phyloP scores from a whole-genome alignment of 2,329 filamentous ascomycete genomes.

The Pseudogymnoascus sp. region DNA sequence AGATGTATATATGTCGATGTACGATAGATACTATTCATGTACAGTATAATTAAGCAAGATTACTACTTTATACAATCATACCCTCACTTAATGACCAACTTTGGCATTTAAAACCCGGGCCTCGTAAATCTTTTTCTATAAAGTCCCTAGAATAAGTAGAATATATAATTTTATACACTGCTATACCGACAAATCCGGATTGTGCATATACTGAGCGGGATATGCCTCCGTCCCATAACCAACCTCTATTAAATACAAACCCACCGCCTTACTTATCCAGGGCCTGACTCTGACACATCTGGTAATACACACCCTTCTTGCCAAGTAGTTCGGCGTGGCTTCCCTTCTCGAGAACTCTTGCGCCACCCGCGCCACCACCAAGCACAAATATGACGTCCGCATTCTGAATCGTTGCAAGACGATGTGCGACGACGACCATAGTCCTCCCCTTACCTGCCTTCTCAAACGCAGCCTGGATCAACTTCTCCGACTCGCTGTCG shows the following conservation, averaged over 20 bases:
- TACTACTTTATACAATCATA: neutral
- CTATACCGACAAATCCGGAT: neutral
- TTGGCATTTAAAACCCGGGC: too few relatives aligned
- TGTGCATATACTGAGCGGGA: neutral
- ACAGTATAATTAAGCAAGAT: neutral
- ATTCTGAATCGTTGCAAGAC: constrained; percentile 69
- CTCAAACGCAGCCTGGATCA: constrained; percentile 60
- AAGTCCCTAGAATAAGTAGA: neutral
- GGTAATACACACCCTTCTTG: constrained; percentile 31
- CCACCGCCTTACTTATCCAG: constrained; percentile 7
- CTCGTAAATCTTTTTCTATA: neutral
- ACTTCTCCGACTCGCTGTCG: constrained; percentile 48
- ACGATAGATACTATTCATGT: neutral
- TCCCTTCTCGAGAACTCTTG: constrained; percentile 41
- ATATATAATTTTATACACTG: neutral
- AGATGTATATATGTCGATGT: neutral
- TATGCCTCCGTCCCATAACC: neutral
- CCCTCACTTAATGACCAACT: neutral
- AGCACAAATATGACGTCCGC: constrained; percentile 76
- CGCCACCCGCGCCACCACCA: constrained; percentile 31
- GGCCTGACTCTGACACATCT: constrained; percentile 25
- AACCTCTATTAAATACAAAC: neutral
- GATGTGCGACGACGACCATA: constrained; percentile 70
- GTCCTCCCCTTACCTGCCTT: constrained; percentile 50
- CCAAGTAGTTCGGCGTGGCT: constrained; percentile 42